phyloP scores from a whole-genome alignment of 345 rosid species.

The Leavenworthia alabamica region DNA sequence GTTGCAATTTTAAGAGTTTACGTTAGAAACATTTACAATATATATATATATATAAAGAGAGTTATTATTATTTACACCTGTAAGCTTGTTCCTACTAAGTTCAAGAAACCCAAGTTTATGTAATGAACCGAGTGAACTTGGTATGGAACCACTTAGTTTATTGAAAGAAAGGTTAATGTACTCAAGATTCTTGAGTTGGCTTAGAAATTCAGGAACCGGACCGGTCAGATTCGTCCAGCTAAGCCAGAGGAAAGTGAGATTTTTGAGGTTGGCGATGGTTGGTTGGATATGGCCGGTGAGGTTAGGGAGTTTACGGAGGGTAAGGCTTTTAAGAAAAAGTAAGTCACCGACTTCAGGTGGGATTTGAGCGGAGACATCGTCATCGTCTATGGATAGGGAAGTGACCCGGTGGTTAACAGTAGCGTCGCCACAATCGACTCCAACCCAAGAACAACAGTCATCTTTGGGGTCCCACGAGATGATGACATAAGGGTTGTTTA shows the following conservation, averaged over 20 bases:
- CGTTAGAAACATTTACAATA: background rate
- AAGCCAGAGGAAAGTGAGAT: constrained; percentile 45
- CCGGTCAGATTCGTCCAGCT: constrained; percentile 47
- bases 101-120: constrained; percentile 24
- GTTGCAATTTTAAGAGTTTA: background rate
- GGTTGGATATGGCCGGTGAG: constrained; percentile 57
- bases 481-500: constrained; percentile 53
- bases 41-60: background rate
- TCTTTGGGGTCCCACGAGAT: constrained; percentile 52
- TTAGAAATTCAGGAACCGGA: constrained; percentile 38
- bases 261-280: constrained; percentile 47
- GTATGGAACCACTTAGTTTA: constrained; percentile 49
- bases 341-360: constrained; percentile 55
- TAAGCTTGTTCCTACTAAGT: constrained; percentile 6
- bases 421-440: constrained; percentile 46
- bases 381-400: constrained; percentile 39
- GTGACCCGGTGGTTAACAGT: constrained; percentile 53
- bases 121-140: constrained; percentile 37
- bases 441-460: constrained; percentile 71
- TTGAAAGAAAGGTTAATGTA: constrained; percentile 52
- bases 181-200: constrained; percentile 40
- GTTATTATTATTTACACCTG: constrained; percentile 1
- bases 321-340: constrained; percentile 40
- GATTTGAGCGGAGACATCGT: constrained; percentile 44
- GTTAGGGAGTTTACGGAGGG: constrained; percentile 44